Percentiles rank a stretch among this genome's conserved stretches.
Conservation (phyloP, 2,329 filamentous ascomycete species). For the Talaromyces islandicus region DNA sequence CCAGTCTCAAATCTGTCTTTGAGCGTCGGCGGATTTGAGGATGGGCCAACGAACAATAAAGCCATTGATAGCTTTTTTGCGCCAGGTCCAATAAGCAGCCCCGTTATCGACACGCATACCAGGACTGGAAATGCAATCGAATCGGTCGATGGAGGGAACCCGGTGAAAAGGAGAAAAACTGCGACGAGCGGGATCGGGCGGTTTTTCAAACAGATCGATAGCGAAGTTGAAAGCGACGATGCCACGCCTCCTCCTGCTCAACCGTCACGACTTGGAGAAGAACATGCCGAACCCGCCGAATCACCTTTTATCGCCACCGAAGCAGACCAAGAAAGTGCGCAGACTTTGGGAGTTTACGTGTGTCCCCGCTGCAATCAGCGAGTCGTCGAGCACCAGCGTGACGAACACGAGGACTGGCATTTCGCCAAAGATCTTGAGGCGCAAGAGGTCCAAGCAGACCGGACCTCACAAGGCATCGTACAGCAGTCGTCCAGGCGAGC, state of each 20-base stretch:
- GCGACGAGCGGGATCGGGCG: conserved; percentile 50
- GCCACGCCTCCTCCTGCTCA: background rate
- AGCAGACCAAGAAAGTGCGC: background rate
- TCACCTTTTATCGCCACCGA: background rate
- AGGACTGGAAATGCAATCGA: conserved; percentile 13
- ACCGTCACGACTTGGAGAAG: background rate
- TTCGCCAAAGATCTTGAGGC: conserved; percentile 80
- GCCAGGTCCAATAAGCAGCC: conserved; percentile 49
- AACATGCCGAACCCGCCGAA: background rate
- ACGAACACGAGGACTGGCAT: conserved; percentile 90
- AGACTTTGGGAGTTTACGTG: conserved; percentile 26
- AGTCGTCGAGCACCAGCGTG: conserved; percentile 54
- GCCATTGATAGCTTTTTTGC: conserved; percentile 84
- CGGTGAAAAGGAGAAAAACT: conserved; percentile 41
- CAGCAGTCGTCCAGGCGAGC: conserved; percentile 13
- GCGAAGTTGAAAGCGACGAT: background rate
- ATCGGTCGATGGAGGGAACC: conserved; percentile 9
- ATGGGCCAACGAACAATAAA: conserved; percentile 75
- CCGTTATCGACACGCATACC: conserved; percentile 32
- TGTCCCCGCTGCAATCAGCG: conserved; percentile 62
- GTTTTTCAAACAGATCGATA: conserved; percentile 48
- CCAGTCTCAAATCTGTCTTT: conserved; percentile 87
- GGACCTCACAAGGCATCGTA: conserved; percentile 4
- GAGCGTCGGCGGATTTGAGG: conserved; percentile 87
- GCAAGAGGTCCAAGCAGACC: conserved; percentile 45